These are phyloP conservation scores for Verbascum thapsus DNA, from an alignment of 257 asterid species.

Conservation along the genomic window DNA sequence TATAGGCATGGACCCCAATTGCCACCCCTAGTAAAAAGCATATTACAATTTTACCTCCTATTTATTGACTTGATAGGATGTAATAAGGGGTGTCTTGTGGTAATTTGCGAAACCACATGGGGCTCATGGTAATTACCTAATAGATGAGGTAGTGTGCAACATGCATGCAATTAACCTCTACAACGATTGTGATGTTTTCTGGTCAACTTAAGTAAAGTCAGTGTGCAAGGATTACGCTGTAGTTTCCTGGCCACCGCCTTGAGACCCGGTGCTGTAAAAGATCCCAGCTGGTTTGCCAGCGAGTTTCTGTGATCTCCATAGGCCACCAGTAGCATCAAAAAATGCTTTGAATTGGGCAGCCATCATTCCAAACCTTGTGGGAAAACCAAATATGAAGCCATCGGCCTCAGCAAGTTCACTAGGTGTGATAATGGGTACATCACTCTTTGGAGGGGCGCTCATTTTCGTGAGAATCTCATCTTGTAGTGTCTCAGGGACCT, in stretches of 20 bases:
- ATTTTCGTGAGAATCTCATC: conserved; percentile 73
- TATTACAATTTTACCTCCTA: too few species aligned
- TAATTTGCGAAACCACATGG: too few species aligned
- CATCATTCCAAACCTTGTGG: too few species aligned
- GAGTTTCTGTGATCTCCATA: conserved; percentile 79
- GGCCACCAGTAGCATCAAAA: conserved; percentile 80
- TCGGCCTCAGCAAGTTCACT: conserved; percentile 65
- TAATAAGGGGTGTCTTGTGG: too few species aligned
- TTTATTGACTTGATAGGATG: too few species aligned
- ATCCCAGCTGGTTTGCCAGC: conserved; percentile 95
- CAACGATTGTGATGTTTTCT: not conserved
- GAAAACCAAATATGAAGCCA: too few species aligned
- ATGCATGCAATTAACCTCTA: too few species aligned
- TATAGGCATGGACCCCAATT: too few species aligned
- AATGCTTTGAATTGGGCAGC: too few species aligned
- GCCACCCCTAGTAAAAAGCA: too few species aligned
- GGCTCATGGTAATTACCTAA: too few species aligned
- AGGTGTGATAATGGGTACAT: conserved; percentile 59
- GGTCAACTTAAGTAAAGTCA: not conserved
- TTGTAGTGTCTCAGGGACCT: conserved; percentile 75
- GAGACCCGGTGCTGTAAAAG: conserved; percentile 86
- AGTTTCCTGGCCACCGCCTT: conserved; percentile 88
- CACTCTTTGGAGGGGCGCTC: conserved; percentile 80
- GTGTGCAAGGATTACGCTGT: conserved; percentile 51
- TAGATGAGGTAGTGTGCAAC: too few species aligned